Evolutionary conservation across 495 filamentous ascomycete species (phyloP), one percentile per base, ranked within the genome.

Genomic region (Pseudevernia furfuracea): DNA sequence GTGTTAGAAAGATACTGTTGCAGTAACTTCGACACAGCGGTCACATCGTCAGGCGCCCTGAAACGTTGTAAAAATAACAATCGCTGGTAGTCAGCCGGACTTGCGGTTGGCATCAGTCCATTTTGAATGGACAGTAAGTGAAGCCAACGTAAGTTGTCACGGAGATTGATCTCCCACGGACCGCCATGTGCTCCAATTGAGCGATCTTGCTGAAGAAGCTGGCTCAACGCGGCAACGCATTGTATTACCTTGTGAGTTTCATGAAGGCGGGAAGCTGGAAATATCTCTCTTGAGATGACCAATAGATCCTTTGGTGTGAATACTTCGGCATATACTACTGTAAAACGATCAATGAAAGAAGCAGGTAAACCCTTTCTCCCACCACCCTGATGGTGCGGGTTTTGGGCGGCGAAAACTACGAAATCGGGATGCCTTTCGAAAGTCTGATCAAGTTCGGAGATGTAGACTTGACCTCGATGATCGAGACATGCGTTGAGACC

Each of bases 311-410:
- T 79, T 56, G 89, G 77, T 23, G 81, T 89, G 72, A 97, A 92
- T 36, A 87, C 82, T 70, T 97, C 95, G 65, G 92, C 88, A 79
- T 96, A 97, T 0, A 97, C 95, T 4, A 99, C 92, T 39, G 92
- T 96, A 71, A 99, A 99, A 55, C 95, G 89, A 73, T 99, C 96
- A 49, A 97, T 92, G 62, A 99, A 99, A 9, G 94, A 97, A 61
- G 87, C 87, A 5, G 95, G 95, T 62, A 99, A 77, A 15, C 95
- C 95, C 77, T 99, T 99, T 71, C 95, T 83, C 8, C 95, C 95
- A 55, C 92, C 92, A 61, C 95, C 95, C 74, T 97, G 95, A 71
- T 95, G 90, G 76, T 97, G 93, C 23, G 95, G 95, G 70, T 99
- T 99, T 72, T 99, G 95, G 0, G 95, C 91, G 25, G 95, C 95